Conservation (phyloP, 2,329 filamentous ascomycete genomes). For the Fusarium verticillioides region DNA sequence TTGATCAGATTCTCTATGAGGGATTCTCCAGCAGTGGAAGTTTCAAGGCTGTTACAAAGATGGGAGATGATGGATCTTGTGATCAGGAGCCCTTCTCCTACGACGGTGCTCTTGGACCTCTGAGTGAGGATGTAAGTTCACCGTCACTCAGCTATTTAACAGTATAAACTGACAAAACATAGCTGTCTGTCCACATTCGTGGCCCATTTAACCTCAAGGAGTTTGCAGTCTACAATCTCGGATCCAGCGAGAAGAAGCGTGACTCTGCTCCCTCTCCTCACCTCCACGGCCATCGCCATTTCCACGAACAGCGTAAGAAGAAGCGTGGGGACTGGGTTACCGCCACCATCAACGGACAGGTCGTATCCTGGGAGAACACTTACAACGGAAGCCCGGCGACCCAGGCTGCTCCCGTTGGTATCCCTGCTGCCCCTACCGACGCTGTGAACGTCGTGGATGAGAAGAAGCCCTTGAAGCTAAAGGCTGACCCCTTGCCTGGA, state of each 20-base stretch:
- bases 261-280: slow-evolving; percentile 40
- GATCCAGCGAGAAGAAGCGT: slow-evolving; percentile 47
- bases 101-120: slow-evolving; percentile 71
- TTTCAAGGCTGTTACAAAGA: slow-evolving; percentile 72
- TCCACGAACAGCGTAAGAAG: slow-evolving; percentile 58
- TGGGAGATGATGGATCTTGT: slow-evolving; percentile 68
- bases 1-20: slow-evolving; percentile 74
- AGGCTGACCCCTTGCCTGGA: slow-evolving; percentile 14
- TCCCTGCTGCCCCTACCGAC: slow-evolving; percentile 12
- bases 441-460: not conserved
- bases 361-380: slow-evolving; percentile 68
- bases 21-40: slow-evolving; percentile 68
- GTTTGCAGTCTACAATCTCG: slow-evolving; percentile 75
- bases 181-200: slow-evolving; percentile 79
- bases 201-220: slow-evolving; percentile 75
- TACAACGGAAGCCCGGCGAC: slow-evolving; percentile 52
- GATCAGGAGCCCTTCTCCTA: slow-evolving; percentile 62
- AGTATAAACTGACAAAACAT: not conserved
- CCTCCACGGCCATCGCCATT: slow-evolving; percentile 58
- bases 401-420: slow-evolving; percentile 28
- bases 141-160: not conserved
- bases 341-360: slow-evolving; percentile 68
- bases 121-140: slow-evolving; percentile 74
- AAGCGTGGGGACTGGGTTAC: slow-evolving; percentile 62
- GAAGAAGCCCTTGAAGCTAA: slow-evolving; percentile 7